Evolutionary conservation across 2,329 filamentous ascomycete genomes (phyloP).

Genomic region (Phyllosticta citrichinensis): DNA sequence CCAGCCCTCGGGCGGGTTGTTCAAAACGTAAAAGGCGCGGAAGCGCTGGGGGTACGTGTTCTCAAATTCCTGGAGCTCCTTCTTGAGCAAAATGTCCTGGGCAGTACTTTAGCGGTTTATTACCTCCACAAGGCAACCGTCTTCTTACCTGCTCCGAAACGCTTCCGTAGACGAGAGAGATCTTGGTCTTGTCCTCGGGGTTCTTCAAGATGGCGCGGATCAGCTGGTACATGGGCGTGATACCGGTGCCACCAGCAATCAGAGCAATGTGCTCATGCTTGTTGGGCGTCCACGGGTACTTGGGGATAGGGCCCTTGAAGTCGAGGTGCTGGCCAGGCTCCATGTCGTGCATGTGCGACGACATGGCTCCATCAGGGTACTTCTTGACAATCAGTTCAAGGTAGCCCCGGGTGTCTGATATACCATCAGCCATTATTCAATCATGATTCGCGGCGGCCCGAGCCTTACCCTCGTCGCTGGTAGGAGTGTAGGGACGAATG

Average conservation of each 20-base stretch:
- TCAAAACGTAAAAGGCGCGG: slow-evolving; percentile 86
- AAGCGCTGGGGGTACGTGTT: slow-evolving; percentile 94
- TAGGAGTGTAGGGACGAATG: slow-evolving; percentile 86
- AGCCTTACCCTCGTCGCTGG: slow-evolving; percentile 69
- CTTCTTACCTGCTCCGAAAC: slow-evolving; percentile 53
- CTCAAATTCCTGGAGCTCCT: slow-evolving; percentile 76
- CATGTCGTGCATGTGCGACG: slow-evolving; percentile 75
- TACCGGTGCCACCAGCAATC: slow-evolving; percentile 90
- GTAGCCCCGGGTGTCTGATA: slow-evolving; percentile 60
- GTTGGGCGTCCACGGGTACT: slow-evolving; percentile 82
- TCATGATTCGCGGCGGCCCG: not conserved
- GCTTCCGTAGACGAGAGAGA: slow-evolving; percentile 92
- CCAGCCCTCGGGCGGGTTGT: slow-evolving; percentile 75
- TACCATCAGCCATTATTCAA: not conserved
- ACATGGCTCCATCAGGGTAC: slow-evolving; percentile 89
- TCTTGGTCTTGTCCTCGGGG: slow-evolving; percentile 93
- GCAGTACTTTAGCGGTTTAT: not conserved
- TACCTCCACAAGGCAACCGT: not conserved
- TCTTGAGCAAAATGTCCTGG: slow-evolving; percentile 75
- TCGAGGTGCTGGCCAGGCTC: slow-evolving; percentile 71
- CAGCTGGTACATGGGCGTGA: slow-evolving; percentile 97
- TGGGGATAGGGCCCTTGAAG: slow-evolving; percentile 91
- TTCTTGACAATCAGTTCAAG: slow-evolving; percentile 86
- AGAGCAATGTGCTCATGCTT: slow-evolving; percentile 85
- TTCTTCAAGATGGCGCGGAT: slow-evolving; percentile 88